A percentile compares a stretch with the other conserved stretches of the same genome.
These are phyloP conservation scores for Scytalidium lignicola DNA, from an alignment of 2,329 filamentous ascomycete genomes.

Conservation along the genomic window DNA sequence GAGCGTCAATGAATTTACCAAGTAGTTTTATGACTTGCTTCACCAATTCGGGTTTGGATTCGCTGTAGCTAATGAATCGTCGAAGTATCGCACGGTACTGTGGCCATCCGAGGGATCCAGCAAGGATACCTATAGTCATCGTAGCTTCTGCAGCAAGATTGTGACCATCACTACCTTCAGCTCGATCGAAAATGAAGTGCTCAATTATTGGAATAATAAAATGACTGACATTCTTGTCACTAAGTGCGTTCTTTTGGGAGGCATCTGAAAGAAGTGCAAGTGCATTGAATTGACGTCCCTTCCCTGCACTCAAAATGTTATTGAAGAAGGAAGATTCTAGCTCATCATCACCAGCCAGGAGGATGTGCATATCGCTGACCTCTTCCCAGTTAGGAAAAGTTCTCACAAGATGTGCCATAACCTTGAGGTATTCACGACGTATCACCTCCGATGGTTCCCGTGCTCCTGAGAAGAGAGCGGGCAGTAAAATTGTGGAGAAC, in stretches of 20 bases:
- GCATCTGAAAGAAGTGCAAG: conserved; percentile 70
- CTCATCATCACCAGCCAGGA: conserved; percentile 62
- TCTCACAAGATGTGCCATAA: conserved; percentile 74
- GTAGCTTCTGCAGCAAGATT: conserved; percentile 83
- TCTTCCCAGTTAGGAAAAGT: conserved; percentile 64
- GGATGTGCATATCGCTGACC: conserved; percentile 66
- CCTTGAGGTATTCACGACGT: conserved; percentile 72
- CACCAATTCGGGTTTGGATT: conserved; percentile 73
- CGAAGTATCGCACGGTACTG: conserved; percentile 83
- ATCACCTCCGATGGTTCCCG: conserved; percentile 79
- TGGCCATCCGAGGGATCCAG: conserved; percentile 77
- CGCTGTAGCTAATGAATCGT: conserved; percentile 77
- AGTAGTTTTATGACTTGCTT: conserved; percentile 83
- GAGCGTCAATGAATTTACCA: conserved; percentile 72
- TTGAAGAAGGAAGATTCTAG: conserved; percentile 73
- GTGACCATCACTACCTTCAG: conserved; percentile 69
- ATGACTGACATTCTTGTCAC: conserved; percentile 73
- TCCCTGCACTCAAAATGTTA: conserved; percentile 86
- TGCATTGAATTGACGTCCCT: conserved; percentile 78
- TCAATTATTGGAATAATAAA: conserved; percentile 90
- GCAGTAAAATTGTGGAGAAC: conserved; percentile 62
- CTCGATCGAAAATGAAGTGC: conserved; percentile 84
- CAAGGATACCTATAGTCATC: conserved; percentile 70
- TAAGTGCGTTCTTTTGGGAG: conserved; percentile 58
- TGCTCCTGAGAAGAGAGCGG: conserved; percentile 70